phyloP scores from a whole-genome alignment of 2,329 filamentous ascomycete genomes.

The Thielaviopsis cerberus region DNA sequence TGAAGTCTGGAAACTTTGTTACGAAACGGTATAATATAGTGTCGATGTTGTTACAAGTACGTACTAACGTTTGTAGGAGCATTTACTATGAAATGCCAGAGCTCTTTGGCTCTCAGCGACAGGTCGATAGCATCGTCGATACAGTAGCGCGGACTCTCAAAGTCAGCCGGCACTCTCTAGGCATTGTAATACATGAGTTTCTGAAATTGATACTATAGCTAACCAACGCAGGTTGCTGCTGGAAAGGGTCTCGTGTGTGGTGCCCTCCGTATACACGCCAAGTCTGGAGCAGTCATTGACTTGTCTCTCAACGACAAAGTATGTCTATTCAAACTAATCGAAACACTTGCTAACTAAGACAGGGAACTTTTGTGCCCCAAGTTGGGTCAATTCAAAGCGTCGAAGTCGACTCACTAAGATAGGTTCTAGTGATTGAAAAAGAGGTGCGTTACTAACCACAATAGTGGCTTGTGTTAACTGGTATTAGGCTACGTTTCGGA shows the following conservation, averaged over 20 bases:
- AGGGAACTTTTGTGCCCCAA: slow-evolving; percentile 45
- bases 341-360: not conserved
- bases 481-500: slow-evolving; percentile 57
- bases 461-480: slow-evolving; percentile 12
- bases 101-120: slow-evolving; percentile 48
- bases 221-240: slow-evolving; percentile 40
- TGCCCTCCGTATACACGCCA: slow-evolving; percentile 27
- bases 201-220: slow-evolving; percentile 3
- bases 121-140: slow-evolving; percentile 56
- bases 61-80: slow-evolving; percentile 32
- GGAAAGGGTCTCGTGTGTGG: slow-evolving; percentile 56
- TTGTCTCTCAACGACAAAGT: slow-evolving; percentile 14
- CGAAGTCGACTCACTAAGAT: slow-evolving; percentile 31
- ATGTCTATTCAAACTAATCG: slow-evolving; percentile 18
- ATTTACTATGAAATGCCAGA: slow-evolving; percentile 62
- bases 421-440: slow-evolving; percentile 63
- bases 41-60: not conserved
- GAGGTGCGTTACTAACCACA: slow-evolving; percentile 31
- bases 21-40: slow-evolving; percentile 42
- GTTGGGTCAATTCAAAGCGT: slow-evolving; percentile 30
- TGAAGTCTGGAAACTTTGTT: slow-evolving; percentile 33
- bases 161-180: slow-evolving; percentile 43
- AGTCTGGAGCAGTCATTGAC: slow-evolving; percentile 24
- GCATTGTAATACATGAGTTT: too few relatives aligned
- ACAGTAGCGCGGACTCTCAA: slow-evolving; percentile 53